Conservation (phyloP, 257 asterid species). For the Voacanga thouarsii region DNA sequence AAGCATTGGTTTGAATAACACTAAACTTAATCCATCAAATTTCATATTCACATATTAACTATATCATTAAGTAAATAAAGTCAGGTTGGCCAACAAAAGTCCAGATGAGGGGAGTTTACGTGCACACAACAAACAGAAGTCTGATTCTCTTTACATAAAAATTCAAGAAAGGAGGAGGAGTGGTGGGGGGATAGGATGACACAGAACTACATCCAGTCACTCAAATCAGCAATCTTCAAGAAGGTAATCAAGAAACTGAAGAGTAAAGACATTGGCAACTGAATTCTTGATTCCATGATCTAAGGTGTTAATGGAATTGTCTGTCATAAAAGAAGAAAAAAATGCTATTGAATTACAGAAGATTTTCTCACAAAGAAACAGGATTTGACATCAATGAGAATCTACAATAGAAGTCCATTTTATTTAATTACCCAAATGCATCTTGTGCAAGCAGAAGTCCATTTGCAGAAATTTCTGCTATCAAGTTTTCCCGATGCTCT, state of each 20-base stretch:
- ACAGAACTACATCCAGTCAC: neutral
- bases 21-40: neutral
- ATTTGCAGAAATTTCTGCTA: constrained; percentile 64
- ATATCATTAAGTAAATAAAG: neutral
- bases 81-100: too few species aligned
- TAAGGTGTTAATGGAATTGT: neutral
- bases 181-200: neutral
- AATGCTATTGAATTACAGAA: neutral
- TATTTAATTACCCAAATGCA: constrained; percentile 73
- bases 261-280: neutral
- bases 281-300: neutral
- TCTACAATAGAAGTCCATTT: neutral
- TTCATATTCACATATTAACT: neutral
- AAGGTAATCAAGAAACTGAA: neutral
- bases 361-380: neutral
- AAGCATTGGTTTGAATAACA: neutral
- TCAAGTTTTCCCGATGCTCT: constrained; percentile 57
- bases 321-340: neutral
- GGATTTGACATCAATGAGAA: neutral
- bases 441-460: constrained; percentile 88
- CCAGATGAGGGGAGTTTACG: too few species aligned
- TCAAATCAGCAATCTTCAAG: neutral
- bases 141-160: too few species aligned
- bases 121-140: too few species aligned
- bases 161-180: too few species aligned